Percentiles rank a stretch among this genome's conserved stretches.
phyloP scores from a whole-genome alignment of 495 filamentous ascomycete genomes.

The Melanomma pulvis-pyrius region DNA sequence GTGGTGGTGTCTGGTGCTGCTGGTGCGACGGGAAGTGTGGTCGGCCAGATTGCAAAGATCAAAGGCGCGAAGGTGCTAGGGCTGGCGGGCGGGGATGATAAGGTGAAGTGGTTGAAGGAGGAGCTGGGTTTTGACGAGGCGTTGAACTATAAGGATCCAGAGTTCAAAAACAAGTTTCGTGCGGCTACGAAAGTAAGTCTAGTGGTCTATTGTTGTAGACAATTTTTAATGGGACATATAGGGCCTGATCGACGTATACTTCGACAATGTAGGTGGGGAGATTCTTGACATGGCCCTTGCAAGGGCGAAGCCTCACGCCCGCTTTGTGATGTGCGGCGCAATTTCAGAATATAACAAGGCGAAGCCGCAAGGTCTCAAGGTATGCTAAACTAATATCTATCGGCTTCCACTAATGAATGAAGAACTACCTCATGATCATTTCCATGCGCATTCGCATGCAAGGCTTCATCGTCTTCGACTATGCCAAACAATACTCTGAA shows the following conservation, averaged over 20 bases:
- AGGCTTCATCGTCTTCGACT: slow-evolving; percentile 62
- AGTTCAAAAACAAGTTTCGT: slow-evolving; percentile 37
- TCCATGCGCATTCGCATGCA: slow-evolving; percentile 53
- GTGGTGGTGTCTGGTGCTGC: slow-evolving; percentile 72
- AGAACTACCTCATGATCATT: slow-evolving; percentile 57
- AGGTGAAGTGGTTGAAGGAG: slow-evolving; percentile 40
- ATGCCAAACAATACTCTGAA: slow-evolving; percentile 49
- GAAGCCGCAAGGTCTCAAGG: slow-evolving; percentile 50
- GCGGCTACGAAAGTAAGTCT: slow-evolving; percentile 34
- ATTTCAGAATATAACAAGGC: slow-evolving; percentile 58
- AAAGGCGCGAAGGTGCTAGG: slow-evolving; percentile 61
- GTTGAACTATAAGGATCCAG: slow-evolving; percentile 42
- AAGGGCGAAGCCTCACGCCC: slow-evolving; percentile 50
- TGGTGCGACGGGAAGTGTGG: slow-evolving; percentile 69
- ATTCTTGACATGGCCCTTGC: slow-evolving; percentile 58
- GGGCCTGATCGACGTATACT: slow-evolving; percentile 60
- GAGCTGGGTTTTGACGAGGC: slow-evolving; percentile 45
- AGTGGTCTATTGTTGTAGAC: background rate
- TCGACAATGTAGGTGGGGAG: slow-evolving; percentile 61
- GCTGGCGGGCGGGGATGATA: slow-evolving; percentile 53
- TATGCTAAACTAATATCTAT: background rate
- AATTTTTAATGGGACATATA: slow-evolving; percentile 38
- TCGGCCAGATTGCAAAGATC: slow-evolving; percentile 69
- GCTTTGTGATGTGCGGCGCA: slow-evolving; percentile 59
- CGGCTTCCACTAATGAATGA: background rate